Percentiles rank a stretch among this genome's conserved stretches.
Conservation (phyloP, 352 stramenopile genomes). For the Pythium diclinum region DNA sequence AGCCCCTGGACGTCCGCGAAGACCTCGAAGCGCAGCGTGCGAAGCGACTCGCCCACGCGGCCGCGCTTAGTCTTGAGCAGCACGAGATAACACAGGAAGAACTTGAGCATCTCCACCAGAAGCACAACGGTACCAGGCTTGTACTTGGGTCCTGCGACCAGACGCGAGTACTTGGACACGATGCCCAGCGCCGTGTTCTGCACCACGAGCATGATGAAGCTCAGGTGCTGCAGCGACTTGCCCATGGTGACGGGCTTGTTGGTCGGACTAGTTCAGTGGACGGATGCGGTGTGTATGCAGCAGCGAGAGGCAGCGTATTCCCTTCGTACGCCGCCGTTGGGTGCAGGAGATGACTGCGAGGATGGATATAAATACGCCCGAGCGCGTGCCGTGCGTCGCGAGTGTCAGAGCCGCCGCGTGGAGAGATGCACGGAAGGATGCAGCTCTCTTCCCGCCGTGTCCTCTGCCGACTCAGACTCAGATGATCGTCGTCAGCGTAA, state of each 20-base stretch:
- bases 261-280: not conserved
- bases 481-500: not conserved
- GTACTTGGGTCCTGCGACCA: constrained; percentile 71
- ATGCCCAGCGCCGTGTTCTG: constrained; percentile 86
- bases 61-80: constrained; percentile 65
- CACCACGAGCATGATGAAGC: constrained; percentile 83
- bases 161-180: constrained; percentile 85
- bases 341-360: not conserved
- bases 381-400: not conserved
- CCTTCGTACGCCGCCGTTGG: not conserved
- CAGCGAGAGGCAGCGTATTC: constrained; percentile 3
- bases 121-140: constrained; percentile 74
- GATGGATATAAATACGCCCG: constrained; percentile 2
- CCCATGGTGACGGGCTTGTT: constrained; percentile 20
- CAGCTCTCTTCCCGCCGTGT: not conserved
- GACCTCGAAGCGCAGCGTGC: constrained; percentile 68
- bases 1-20: constrained; percentile 74
- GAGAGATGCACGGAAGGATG: not conserved
- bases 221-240: constrained; percentile 71
- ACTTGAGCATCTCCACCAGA: constrained; percentile 83
- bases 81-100: constrained; percentile 73
- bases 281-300: not conserved
- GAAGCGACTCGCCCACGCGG: constrained; percentile 47
- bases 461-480: constrained; percentile 14
- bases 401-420: constrained; percentile 1